Evolutionary conservation across 1,139 yeast genomes (phyloP), one percentile per base, ranked within the genome.

Genomic region (Pichia sp.): DNA sequence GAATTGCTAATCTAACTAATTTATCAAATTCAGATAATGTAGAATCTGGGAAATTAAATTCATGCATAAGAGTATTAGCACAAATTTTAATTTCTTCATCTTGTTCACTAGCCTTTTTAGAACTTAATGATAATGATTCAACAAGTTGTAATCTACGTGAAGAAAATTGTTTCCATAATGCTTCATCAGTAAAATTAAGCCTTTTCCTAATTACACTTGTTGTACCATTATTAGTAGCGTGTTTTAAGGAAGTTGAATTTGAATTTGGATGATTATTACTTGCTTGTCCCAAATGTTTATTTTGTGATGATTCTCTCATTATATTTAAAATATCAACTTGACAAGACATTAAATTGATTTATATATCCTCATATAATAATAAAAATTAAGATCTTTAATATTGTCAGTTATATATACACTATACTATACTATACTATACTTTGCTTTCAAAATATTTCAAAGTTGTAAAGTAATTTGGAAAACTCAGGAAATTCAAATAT

Each of bases 1-100:
- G 98, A 27, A 92, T 83, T 0, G 96, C 97, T 3, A 96, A 95
- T 30, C 96, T 70, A 0, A 92, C 97, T 37, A 92, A 73, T 61
- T 83, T 84, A 62, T 89, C 96, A 61, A 92, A 90, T 55, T 90
- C 97, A 1, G 70, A 66, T 33, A 79, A 66, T 28, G 76, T 70
- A 4, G 74, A 75, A 8, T 64, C 66, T 1, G 81, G 76, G 60
- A 82, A 90, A 16, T 79, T 77, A 58, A 87, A 92, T 65, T 92
- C 97, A 3, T 70, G 67, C 54, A 95, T 68, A 42, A 92, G 68
- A 7, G 80, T 73, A 47, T 78, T 77, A 0, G 97, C 96, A 32
- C 94, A 94, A 43, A 76, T 73, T 42, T 73, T 70, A 41, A 92
- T 87, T 54, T 84, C 82, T 30, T 74, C 78, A 55, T 90, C 97